Percentiles rank a stretch among this genome's conserved stretches.
Evolutionary conservation across 78 protist species (phyloP).

Genomic region (Pigoraptor vietnamica): DNA sequence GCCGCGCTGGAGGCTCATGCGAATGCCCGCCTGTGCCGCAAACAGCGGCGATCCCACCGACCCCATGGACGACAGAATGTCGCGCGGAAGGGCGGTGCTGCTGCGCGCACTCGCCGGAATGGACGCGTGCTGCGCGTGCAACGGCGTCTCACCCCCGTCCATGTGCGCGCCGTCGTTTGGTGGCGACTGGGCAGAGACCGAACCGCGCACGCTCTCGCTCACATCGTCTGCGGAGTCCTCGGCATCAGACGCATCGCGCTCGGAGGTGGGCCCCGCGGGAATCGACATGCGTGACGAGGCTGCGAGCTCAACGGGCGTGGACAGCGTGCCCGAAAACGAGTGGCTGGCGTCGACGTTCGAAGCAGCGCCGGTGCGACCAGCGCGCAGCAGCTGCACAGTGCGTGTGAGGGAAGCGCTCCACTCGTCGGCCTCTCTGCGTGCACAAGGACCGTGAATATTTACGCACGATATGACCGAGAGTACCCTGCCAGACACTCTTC

Average conservation of each 20-base stretch:
- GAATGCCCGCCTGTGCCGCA: neutral
- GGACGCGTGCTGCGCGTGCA: no score
- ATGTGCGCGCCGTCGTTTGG: no score
- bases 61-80: neutral
- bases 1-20: neutral
- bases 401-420: neutral
- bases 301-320: neutral
- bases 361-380: neutral
- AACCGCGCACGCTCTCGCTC: no score
- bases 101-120: neutral
- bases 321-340: neutral
- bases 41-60: neutral
- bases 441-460: no score
- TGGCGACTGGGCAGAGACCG: no score
- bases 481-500: no score
- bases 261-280: neutral
- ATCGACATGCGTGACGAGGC: neutral
- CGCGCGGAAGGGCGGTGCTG: neutral
- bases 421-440: neutral
- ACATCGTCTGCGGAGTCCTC: neutral
- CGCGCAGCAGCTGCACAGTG: neutral
- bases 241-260: neutral
- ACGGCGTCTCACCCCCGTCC: no score
- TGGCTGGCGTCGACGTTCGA: neutral
- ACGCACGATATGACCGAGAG: neutral